Evolutionary conservation across 371 early-diverging fungal genomes (phyloP), one percentile per base, ranked within the genome.

Genomic region (Circinella minor): DNA sequence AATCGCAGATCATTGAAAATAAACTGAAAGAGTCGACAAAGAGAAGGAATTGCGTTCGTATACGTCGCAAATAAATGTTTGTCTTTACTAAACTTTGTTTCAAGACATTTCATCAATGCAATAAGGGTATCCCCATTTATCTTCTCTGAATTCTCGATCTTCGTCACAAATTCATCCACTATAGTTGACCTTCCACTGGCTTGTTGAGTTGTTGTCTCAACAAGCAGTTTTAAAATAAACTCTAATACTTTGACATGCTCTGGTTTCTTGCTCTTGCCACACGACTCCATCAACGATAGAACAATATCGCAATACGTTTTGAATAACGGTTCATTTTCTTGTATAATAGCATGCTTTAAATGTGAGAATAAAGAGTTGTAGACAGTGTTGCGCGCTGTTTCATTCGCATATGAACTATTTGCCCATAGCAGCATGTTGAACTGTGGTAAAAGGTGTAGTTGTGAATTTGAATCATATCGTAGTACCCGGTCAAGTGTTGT

Each of bases 381-480:
- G n/a, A 63, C 49, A 5, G 34, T 27, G 18, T 54, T 48, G 10
- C 67, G 71, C 4, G 46, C 47, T 43, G 60, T 15, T 4, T 71
- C 67, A 14, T 36, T 71, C 20, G 67, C 67, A 57, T 59, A 70
- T 1, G 60, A 18, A 7, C 63, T 71, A 0, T n/a, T 20, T 9
- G 34, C 9, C 71, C 71, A 71, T 2, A 9, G 15, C 4, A 20
- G 37, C 60, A 67, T 67, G 57, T 71, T 67, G 63, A 71, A 67
- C 9, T 17, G 36, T 2, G 63, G 47, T 11, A 71, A 51, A 10
- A 71, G 67, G 5, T 67, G 46, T n/a, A 67, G 18, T 36, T 71
- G 71, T 2, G 63, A 36, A 4, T 38, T 48, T 5, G 59, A 14
- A 38, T 18, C 27, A 8, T 67, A 57, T 36, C 7, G 38, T 3